Base-by-base conservation (phyloP, 305 asterid species). In the Rubia tinctorum region DNA sequence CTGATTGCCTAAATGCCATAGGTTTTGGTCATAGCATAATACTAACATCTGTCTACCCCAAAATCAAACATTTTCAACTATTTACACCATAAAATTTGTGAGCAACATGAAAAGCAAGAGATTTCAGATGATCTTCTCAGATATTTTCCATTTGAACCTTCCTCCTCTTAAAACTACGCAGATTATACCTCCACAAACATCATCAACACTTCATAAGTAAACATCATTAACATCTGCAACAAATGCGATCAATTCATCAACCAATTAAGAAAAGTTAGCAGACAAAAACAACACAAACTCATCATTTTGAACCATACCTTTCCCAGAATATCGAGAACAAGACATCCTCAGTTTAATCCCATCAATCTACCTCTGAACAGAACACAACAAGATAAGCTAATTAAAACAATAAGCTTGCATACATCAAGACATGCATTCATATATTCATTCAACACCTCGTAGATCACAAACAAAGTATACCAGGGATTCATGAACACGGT, bases 401-500 rank as follows among this genome's bases (percentile, higher is more conserved):
- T n/a, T 53, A 2, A 53, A 53, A 53, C 22, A 53, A n/a, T 14
- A 53, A 11, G 55, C n/a, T 47, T 30, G 23, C 45, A 47, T 8
- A 7, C 66, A 74, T 76, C 67, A 11, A 64, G 64, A 20, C 73
- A 78, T 42, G 61, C 55, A 74, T 15, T 25, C 34, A 45, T 49
- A 45, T 60, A 65, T 5, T 66, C 65, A 68, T 8, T 9, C 63
- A 17, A 18, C 18, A 59, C 22, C 75, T 25, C 8, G 4, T 4
- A 58, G 0, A 43, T 51, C 7, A 55, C 20, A 30, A 23, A 55
- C 67, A 55, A 23, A 43, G 23, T 81, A 53, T 81, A 92, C 98
- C 88, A 79, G 68, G 78, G 84, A 74, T 76, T 84, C 89, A 67
- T 82, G 80, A 73, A 53, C 81, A 65, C 84, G 81, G 73, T 84